Base-by-base conservation (phyloP, 2,329 filamentous ascomycete genomes). In the Coleophoma cylindrospora region DNA sequence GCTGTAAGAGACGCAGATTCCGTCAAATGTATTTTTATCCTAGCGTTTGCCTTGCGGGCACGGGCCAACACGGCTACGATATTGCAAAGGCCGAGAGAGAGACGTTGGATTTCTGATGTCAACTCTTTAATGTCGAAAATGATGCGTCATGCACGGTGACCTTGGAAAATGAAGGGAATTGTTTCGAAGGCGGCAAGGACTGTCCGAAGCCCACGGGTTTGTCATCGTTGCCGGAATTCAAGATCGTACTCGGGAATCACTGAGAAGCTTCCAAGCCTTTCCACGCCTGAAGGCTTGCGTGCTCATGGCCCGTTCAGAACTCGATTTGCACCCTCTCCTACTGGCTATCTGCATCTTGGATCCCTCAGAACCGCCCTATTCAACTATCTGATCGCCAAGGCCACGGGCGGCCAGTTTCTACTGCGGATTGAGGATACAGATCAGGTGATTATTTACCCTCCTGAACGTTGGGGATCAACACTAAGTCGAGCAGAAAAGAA, bases 401-500 rank as follows among this genome's bases (percentile, higher is more conserved):
- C 86, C 3, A 96, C 94, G 0, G 85, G 87, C 4, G 94, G 94
- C 7, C 87, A 95, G 66, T 99, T 99, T 62, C 70, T 99, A 11
- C 72, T 99, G 45, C 83, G 94, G 10, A 84, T 99, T 55, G 94
- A 99, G 72, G 94, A 99, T 67, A 99, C 94, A 4, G 94, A 97
- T 69, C 88, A 89, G 77, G 88, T 91, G 69, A 60, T 48, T 53
- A 47, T 34, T 10, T 21, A 11, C 22, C 34, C 15, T 48, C 36
- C 51, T 51, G 43, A 36, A 45, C 49, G 33, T 43, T 43, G 33
- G 27, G 11, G 37, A 41, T 46, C 10, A 14, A 40, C 43, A 45
- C 51, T 62, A 49, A 62, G 48, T 48, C 57, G 67, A 74, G 56
- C 72, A 94, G 88, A 89, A 86, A 71, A 83, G 94, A 53, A 85